A percentile compares a stretch with the other conserved stretches of the same genome.
Conservation (phyloP, 2,329 filamentous ascomycete species). For the Aspergillus melleus region DNA sequence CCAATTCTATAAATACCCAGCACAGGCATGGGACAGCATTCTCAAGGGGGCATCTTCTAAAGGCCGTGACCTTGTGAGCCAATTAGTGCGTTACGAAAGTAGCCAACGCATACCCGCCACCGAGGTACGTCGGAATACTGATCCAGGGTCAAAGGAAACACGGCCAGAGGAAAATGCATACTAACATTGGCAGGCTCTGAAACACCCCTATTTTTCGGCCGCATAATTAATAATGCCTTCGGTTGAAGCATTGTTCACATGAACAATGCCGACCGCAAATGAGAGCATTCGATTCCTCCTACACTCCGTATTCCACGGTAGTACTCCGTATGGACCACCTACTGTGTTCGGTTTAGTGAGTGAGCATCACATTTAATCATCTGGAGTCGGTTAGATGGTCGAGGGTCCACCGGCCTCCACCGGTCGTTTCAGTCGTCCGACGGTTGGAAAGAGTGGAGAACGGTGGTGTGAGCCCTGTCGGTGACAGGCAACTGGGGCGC, state of each 20-base stretch:
- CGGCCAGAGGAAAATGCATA: neutral
- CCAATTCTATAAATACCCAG: slow-evolving; percentile 73
- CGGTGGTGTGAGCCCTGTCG: neutral
- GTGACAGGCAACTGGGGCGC: neutral
- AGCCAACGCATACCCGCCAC: slow-evolving; percentile 65
- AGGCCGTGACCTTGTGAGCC: slow-evolving; percentile 65
- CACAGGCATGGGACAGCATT: slow-evolving; percentile 67
- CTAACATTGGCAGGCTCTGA: slow-evolving; percentile 30
- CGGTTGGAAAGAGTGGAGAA: neutral
- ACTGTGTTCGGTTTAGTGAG: neutral
- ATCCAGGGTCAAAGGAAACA: neutral
- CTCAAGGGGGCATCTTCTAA: slow-evolving; percentile 60
- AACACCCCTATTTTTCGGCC: slow-evolving; percentile 38
- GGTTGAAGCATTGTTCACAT: neutral
- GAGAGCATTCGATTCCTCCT: neutral
- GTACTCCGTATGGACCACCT: neutral
- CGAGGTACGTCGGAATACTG: slow-evolving; percentile 47
- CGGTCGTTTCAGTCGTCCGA: neutral
- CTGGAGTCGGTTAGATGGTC: neutral
- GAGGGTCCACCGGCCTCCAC: neutral
- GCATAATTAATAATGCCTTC: neutral
- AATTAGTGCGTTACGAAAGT: slow-evolving; percentile 72
- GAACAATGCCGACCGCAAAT: neutral
- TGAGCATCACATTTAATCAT: neutral
- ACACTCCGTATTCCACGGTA: too few relatives aligned